Evolutionary conservation across 768 basidiomycete species (phyloP).

Genomic region (Termitomyces sp.): DNA sequence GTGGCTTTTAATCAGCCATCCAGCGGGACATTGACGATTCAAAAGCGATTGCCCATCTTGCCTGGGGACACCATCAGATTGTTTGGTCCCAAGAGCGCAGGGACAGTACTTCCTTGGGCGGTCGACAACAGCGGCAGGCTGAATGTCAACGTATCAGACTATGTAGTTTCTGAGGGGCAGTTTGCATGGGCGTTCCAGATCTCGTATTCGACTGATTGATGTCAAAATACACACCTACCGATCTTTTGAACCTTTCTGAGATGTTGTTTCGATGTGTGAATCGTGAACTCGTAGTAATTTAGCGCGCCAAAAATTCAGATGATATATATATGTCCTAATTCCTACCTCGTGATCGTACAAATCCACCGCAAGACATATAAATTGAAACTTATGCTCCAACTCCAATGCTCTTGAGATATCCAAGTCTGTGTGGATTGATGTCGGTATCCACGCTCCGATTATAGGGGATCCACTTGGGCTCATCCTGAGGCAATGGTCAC

Average conservation of each 20-base stretch:
- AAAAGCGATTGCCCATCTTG: constrained; percentile 41
- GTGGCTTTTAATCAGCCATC: constrained; percentile 37
- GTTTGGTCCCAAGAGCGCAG: constrained; percentile 28
- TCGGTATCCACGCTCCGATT: constrained; percentile 65
- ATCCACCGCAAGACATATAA: background rate
- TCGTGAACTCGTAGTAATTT: background rate
- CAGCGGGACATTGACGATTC: constrained; percentile 30
- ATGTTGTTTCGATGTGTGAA: background rate
- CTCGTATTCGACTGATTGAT: background rate
- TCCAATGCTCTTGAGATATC: constrained; percentile 54
- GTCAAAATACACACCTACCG: no score
- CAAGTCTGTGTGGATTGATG: constrained; percentile 53
- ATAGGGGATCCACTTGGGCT: constrained; percentile 87
- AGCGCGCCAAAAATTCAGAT: background rate
- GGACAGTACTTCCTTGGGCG: constrained; percentile 25
- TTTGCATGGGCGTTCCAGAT: constrained; percentile 25
- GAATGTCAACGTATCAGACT: constrained; percentile 21
- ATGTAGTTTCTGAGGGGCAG: constrained; percentile 9
- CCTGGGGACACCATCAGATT: constrained; percentile 35
- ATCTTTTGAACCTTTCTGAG: no score
- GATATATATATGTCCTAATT: background rate
- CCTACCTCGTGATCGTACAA: constrained; percentile 5
- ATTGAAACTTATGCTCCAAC: constrained; percentile 31
- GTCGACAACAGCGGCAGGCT: constrained; percentile 25
- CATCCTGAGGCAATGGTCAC: constrained; percentile 51